phyloP scores from a whole-genome alignment of 768 basidiomycete species.

The Termitomyces sp. region DNA sequence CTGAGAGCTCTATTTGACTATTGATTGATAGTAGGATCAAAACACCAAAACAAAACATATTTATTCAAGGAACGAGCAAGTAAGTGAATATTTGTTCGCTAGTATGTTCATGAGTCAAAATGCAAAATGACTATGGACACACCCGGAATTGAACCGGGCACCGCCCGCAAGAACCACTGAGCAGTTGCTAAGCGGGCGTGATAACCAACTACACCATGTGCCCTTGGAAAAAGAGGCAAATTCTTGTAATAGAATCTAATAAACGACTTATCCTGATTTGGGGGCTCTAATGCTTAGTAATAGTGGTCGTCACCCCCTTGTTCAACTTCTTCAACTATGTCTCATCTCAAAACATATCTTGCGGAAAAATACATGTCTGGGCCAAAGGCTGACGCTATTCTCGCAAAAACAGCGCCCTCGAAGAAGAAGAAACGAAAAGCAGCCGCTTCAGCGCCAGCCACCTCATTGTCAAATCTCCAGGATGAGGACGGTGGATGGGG shows the following conservation, averaged over 20 bases:
- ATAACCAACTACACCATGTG: slow-evolving; percentile 16
- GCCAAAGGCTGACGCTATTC: slow-evolving; percentile 91
- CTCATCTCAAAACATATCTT: slow-evolving; percentile 73
- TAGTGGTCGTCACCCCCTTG: neutral
- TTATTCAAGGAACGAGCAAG: too few species aligned
- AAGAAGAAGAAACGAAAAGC: slow-evolving; percentile 80
- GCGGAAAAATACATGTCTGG: slow-evolving; percentile 96
- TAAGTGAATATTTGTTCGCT: too few species aligned
- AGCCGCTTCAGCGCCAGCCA: slow-evolving; percentile 17
- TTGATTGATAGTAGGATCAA: neutral
- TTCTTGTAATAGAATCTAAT: too few species aligned
- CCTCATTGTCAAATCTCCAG: slow-evolving; percentile 31
- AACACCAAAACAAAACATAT: neutral
- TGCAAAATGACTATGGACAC: too few species aligned
- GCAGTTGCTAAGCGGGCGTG: slow-evolving; percentile 12
- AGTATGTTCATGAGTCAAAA: too few species aligned
- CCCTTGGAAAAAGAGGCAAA: neutral
- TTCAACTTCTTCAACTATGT: slow-evolving; percentile 23
- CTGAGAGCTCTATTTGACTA: neutral
- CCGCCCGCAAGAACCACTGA: slow-evolving; percentile 2
- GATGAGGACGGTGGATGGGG: slow-evolving; percentile 79
- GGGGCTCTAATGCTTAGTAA: neutral
- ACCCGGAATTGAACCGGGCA: slow-evolving; percentile 15
- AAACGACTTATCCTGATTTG: too few species aligned
- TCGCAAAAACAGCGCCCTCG: slow-evolving; percentile 54